Evolutionary conservation across 176 grass and related monocot species (phyloP).

Genomic region (Guadua angustifolia): DNA sequence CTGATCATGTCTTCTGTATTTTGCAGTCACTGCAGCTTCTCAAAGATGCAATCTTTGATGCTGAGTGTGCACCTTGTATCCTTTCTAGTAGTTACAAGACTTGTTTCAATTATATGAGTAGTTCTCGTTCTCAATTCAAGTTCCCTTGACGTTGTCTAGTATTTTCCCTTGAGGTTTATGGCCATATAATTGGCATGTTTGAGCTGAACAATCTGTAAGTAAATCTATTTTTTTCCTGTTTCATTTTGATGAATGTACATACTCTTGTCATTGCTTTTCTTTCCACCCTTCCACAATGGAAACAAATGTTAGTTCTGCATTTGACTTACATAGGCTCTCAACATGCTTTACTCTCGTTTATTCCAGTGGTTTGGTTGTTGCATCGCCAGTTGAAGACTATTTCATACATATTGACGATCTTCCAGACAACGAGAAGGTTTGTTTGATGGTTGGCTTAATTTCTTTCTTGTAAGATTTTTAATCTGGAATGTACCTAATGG

Average conservation of each 20-base stretch:
- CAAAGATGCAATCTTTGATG: constrained; percentile 86
- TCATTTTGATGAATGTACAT: constrained; percentile 29
- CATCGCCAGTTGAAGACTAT: constrained; percentile 93
- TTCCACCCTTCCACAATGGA: constrained; percentile 9
- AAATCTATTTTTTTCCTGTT: constrained; percentile 3
- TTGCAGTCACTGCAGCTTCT: constrained; percentile 90
- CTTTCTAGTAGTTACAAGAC: constrained; percentile 40
- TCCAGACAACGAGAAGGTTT: constrained; percentile 81
- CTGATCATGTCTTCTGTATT: constrained; percentile 25
- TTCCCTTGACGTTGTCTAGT: constrained; percentile 75
- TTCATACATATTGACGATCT: constrained; percentile 93
- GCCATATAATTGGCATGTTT: constrained; percentile 98
- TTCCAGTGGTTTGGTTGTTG: constrained; percentile 89
- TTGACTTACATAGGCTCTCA: constrained; percentile 15
- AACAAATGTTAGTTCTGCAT: constrained; percentile 15
- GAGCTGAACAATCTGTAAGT: constrained; percentile 99
- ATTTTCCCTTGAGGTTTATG: constrained; percentile 93
- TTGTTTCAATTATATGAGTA: constrained; percentile 14
- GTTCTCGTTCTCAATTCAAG: constrained; percentile 10
- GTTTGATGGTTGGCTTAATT: constrained; percentile 26
- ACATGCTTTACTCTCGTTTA: constrained; percentile 10
- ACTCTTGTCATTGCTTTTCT: constrained; percentile 31
- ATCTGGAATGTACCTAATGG: neutral
- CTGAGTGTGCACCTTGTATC: constrained; percentile 89
- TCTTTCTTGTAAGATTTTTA: constrained; percentile 4